Percentiles rank a stretch among this genome's conserved stretches.
phyloP scores from a whole-genome alignment of 2,329 filamentous ascomycete genomes.

The Microdochium bolleyi region DNA sequence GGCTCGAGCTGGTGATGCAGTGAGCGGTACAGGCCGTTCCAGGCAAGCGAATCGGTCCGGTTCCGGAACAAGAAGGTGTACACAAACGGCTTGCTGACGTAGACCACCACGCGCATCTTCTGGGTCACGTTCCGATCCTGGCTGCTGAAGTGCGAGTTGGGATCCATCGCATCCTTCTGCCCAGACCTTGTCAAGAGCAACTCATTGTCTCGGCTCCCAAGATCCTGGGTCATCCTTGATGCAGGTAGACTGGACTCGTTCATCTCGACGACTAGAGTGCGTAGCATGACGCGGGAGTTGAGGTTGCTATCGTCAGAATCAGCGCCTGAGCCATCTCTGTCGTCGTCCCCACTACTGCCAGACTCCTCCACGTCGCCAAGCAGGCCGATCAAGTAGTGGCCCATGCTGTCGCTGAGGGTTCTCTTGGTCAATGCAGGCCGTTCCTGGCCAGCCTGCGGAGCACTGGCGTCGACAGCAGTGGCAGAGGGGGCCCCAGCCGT shows the following conservation, averaged over 20 bases:
- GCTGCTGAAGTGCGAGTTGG: conserved; percentile 24
- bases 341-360: conserved; percentile 19
- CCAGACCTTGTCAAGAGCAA: conserved; percentile 8
- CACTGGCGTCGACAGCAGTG: conserved; percentile 4
- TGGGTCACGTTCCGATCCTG: conserved; percentile 46
- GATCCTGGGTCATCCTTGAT: conserved; percentile 35
- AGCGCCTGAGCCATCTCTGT: conserved; percentile 12
- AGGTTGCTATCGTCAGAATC: conserved; percentile 25
- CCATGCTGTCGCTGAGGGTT: conserved; percentile 15
- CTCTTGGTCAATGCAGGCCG: conserved; percentile 5
- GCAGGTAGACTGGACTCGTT: conserved; percentile 35
- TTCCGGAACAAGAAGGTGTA: conserved; percentile 67
- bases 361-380: conserved; percentile 53
- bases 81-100: conserved; percentile 67
- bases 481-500: conserved; percentile 5
- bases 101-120: conserved; percentile 62
- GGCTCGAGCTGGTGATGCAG: conserved; percentile 54
- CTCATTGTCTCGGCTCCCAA: conserved; percentile 29
- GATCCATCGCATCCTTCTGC: conserved; percentile 9
- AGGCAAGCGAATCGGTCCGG: conserved; percentile 49
- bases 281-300: conserved; percentile 50
- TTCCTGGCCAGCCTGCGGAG: conserved; percentile 5
- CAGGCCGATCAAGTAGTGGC: conserved; percentile 60
- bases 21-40: conserved; percentile 47
- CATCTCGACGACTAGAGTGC: conserved; percentile 61